phyloP scores from a whole-genome alignment of 1,139 yeast species.

The Suhomyces ambrosiae region DNA sequence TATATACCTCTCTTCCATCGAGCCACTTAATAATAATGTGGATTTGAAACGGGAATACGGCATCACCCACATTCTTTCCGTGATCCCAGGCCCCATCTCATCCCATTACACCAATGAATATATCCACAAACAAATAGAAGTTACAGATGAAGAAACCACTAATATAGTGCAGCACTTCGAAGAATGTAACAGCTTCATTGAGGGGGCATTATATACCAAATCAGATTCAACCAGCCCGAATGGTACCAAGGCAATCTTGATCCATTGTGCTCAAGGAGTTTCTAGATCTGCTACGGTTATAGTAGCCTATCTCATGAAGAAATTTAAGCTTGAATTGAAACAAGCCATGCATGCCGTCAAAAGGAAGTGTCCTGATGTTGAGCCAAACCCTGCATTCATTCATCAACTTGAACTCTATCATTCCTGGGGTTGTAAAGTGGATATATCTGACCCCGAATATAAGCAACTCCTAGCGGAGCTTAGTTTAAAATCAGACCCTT shows the following conservation, averaged over 20 bases:
- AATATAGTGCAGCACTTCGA: constrained; percentile 66
- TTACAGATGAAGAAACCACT: constrained; percentile 67
- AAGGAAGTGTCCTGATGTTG: constrained; percentile 57
- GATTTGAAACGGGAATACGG: constrained; percentile 47
- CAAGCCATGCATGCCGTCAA: constrained; percentile 74
- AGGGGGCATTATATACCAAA: constrained; percentile 51
- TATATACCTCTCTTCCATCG: constrained; percentile 60
- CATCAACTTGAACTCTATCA: constrained; percentile 69
- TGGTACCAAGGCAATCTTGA: constrained; percentile 32
- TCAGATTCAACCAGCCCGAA: constrained; percentile 21
- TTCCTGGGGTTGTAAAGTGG: constrained; percentile 33
- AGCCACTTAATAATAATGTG: constrained; percentile 48
- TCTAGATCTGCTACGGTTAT: constrained; percentile 77
- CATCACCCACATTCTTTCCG: constrained; percentile 71
- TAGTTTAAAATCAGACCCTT: constrained; percentile 30
- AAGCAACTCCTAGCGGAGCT: constrained; percentile 30
- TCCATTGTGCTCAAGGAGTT: constrained; percentile 86
- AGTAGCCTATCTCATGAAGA: constrained; percentile 79
- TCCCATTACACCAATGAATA: constrained; percentile 49
- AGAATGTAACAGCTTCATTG: constrained; percentile 66
- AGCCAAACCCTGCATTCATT: constrained; percentile 79
- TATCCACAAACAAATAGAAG: constrained; percentile 60
- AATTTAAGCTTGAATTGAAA: constrained; percentile 56
- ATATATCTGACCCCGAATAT: constrained; percentile 25
- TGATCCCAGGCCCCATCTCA: constrained; percentile 66